Percentiles rank a stretch among this genome's conserved stretches.
Evolutionary conservation across 495 filamentous ascomycete species (phyloP).

Genomic region (Hamigera avellanea): DNA sequence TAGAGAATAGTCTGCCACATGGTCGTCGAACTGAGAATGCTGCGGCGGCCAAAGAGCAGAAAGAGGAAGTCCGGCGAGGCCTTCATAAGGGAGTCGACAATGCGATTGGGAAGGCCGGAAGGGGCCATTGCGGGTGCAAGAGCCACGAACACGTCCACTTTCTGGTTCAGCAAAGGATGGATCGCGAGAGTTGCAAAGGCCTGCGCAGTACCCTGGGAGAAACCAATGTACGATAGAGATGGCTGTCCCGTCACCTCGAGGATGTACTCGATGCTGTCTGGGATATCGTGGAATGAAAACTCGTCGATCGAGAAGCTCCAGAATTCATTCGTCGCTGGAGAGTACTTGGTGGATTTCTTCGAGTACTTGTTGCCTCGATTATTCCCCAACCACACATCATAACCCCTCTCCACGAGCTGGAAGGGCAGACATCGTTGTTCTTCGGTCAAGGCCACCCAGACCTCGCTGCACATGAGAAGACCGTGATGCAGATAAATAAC

Average conservation of each 20-base stretch:
- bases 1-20: conserved; percentile 98
- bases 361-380: conserved; percentile 98
- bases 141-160: conserved; percentile 95
- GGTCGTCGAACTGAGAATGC: conserved; percentile 81
- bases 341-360: conserved; percentile 70
- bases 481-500: conserved; percentile 95
- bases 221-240: conserved; percentile 92
- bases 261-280: conserved; percentile 86
- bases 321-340: conserved; percentile 66
- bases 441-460: conserved; percentile 91
- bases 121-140: conserved; percentile 95
- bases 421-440: conserved; percentile 79
- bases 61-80: conserved; percentile 88
- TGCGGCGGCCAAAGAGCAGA: conserved; percentile 88
- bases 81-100: conserved; percentile 88
- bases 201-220: conserved; percentile 93
- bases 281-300: conserved; percentile 96
- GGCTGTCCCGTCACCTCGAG: conserved; percentile 68
- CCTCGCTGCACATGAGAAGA: conserved; percentile 96
- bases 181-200: conserved; percentile 93
- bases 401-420: conserved; percentile 78
- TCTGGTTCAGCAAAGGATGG: conserved; percentile 82
- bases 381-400: conserved; percentile 97
- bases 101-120: conserved; percentile 72
- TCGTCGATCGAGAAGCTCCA: conserved; percentile 98